phyloP scores from a whole-genome alignment of 2,329 filamentous ascomycete genomes.

The Xylaria sp. region DNA sequence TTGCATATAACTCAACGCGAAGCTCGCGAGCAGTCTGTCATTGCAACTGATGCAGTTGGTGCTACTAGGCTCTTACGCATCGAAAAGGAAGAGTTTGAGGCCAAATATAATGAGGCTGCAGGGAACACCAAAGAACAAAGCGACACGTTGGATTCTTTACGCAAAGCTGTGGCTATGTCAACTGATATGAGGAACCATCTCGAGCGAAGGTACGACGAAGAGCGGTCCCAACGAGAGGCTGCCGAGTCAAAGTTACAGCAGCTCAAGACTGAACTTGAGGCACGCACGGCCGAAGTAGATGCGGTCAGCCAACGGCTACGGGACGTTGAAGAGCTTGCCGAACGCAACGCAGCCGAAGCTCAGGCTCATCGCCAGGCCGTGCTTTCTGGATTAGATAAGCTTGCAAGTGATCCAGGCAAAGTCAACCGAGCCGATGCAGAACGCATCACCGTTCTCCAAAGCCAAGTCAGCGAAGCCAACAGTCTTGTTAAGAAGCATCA shows the following conservation, averaged over 20 bases:
- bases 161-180: conserved; percentile 78
- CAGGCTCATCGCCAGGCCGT: conserved; percentile 83
- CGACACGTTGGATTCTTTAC: conserved; percentile 74
- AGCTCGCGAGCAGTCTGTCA: conserved; percentile 80
- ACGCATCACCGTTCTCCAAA: conserved; percentile 74
- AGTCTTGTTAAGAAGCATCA: conserved; percentile 86
- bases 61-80: conserved; percentile 76
- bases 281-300: conserved; percentile 77
- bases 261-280: conserved; percentile 83
- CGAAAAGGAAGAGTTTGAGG: conserved; percentile 81
- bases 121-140: conserved; percentile 72
- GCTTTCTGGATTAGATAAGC: conserved; percentile 79
- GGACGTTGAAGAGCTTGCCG: conserved; percentile 86
- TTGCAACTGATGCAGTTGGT: conserved; percentile 76
- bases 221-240: conserved; percentile 75
- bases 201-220: conserved; percentile 82
- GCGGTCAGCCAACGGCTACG: conserved; percentile 73
- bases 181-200: conserved; percentile 76
- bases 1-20: conserved; percentile 79
- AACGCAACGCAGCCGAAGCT: conserved; percentile 87
- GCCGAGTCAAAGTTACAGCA: conserved; percentile 77
- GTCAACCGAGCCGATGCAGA: conserved; percentile 61
- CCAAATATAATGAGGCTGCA: conserved; percentile 69
- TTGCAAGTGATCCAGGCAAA: conserved; percentile 59
- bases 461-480: conserved; percentile 79